Evolutionary conservation across 805 yeast genomes (phyloP), one percentile per base, ranked within the genome.

Genomic region (Candida fluviatilis): DNA sequence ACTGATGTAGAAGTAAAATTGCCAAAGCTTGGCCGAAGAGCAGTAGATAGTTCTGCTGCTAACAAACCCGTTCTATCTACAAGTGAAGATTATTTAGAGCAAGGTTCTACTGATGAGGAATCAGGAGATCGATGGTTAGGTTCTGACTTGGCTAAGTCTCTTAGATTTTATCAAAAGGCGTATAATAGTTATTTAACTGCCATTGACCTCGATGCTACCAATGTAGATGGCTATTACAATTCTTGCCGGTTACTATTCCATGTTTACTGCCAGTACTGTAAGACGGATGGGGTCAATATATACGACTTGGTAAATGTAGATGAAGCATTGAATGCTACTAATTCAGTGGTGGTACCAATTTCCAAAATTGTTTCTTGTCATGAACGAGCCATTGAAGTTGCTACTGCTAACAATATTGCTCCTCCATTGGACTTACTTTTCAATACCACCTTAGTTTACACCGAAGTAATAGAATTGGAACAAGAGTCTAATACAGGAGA

Each of bases 61-160:
- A 26, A 12, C 15, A 21, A 21, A 21, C 3, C 17, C 13, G 35
- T 17, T 8, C 72, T 73, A 4, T 54, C 60, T 4, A 69, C 78
- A 1, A 66, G 73, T 0, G 76, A 74, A 23, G 86, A 79, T 3
- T 71, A 50, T 37, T 64, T 80, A n/a, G 78, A 75, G 23, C 60
- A 60, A 36, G 91, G 80, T 1, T 66, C 80, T 1, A 64, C 63
- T 8, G 79, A 76, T 39, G 91, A 83, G 51, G 90, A 83, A 41
- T 71, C 76, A n/a, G 91, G 87, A 0, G 90, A 83, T 50, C 56
- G 90, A 34, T 84, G 89, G 88, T 54, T 77, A 4, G 65, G 76
- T 1, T 77, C 86, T 0, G 90, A 83, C 48, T 53, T 81, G 4
- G 61, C 83, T 8, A 83, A 84, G 46, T 75, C 81, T 0, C 55